These are phyloP conservation scores for Eruca vesicaria DNA, from an alignment of 441 rosid genomes.

Conservation along the genomic window DNA sequence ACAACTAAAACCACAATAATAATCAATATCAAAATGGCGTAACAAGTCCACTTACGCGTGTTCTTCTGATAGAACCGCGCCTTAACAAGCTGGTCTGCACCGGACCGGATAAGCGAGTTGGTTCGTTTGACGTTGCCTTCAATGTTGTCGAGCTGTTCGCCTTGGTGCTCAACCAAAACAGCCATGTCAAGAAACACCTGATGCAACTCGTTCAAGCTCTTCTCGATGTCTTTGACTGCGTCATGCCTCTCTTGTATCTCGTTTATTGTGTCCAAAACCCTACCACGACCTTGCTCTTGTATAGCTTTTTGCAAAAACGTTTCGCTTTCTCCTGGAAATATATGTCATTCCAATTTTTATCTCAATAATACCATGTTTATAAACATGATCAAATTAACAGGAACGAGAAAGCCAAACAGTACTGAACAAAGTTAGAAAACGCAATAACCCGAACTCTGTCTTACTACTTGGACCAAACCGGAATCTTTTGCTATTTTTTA, in stretches of 20 bases:
- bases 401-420: neutral
- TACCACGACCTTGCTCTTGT: conserved; percentile 88
- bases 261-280: conserved; percentile 65
- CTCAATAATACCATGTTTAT: neutral
- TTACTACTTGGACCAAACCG: too few species aligned
- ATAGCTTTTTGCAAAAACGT: conserved; percentile 86
- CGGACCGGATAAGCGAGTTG: conserved; percentile 57
- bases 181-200: conserved; percentile 92
- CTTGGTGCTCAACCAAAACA: conserved; percentile 71
- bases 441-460: too few species aligned
- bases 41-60: conserved; percentile 82
- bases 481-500: too few species aligned
- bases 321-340: conserved; percentile 82
- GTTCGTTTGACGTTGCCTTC: conserved; percentile 73
- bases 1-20: conserved; percentile 65
- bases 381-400: neutral
- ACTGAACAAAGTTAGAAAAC: too few species aligned
- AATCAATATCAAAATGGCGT: conserved; percentile 57
- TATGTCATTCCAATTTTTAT: neutral
- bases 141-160: conserved; percentile 76
- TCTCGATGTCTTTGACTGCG: conserved; percentile 78
- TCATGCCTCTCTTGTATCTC: conserved; percentile 91
- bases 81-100: conserved; percentile 50
- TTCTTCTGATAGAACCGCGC: conserved; percentile 75
- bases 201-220: conserved; percentile 78